These are phyloP conservation scores for Aureobasidium sp. DNA, from an alignment of 2,329 filamentous ascomycete species.

Conservation along the genomic window DNA sequence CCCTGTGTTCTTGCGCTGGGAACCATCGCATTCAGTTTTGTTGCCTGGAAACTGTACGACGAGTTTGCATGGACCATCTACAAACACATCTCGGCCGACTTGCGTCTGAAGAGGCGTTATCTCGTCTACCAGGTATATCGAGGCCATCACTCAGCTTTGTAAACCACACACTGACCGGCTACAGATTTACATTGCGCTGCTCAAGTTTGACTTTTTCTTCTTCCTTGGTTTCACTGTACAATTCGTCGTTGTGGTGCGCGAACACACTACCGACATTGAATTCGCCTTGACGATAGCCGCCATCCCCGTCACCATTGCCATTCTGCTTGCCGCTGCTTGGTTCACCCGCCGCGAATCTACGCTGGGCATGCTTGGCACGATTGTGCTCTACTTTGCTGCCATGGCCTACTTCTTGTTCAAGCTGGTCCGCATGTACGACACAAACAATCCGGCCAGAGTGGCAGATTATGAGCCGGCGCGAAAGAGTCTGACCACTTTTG, in stretches of 20 bases:
- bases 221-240: conserved; percentile 98
- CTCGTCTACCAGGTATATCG: conserved; percentile 83
- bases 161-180: conserved; percentile 20
- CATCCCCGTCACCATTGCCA: conserved; percentile 82
- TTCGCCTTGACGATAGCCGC: conserved; percentile 82
- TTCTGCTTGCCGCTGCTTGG: conserved; percentile 76
- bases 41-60: conserved; percentile 93
- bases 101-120: conserved; percentile 94
- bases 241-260: conserved; percentile 90
- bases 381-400: conserved; percentile 78
- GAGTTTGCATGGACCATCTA: conserved; percentile 99
- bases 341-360: conserved; percentile 80
- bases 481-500: conserved; percentile 85
- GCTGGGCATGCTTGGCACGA: conserved; percentile 67
- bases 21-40: conserved; percentile 64
- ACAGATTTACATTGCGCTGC: conserved; percentile 91
- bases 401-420: conserved; percentile 98
- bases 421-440: conserved; percentile 86
- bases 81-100: conserved; percentile 96
- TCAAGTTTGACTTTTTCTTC: conserved; percentile 99
- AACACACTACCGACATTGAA: conserved; percentile 60
- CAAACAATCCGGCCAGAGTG: conserved; percentile 33
- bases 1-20: conserved; percentile 74
- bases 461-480: conserved; percentile 68
- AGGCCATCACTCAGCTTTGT: not conserved